phyloP scores from a whole-genome alignment of 495 filamentous ascomycete species.

The Aspergillus nanangensis region DNA sequence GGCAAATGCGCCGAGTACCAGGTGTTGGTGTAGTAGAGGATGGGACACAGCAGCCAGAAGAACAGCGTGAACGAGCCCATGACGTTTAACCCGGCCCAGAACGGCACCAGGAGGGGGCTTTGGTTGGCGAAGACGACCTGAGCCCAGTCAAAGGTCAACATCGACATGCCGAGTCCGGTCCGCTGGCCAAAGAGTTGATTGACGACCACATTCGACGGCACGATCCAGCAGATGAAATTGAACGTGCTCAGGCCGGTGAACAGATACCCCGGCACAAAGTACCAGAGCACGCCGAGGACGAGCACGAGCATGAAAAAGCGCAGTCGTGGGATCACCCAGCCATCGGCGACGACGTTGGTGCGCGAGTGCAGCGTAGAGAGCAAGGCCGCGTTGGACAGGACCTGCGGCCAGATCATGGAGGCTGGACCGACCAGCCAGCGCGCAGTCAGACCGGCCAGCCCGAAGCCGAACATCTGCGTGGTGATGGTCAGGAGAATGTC shows the following conservation, averaged over 20 bases:
- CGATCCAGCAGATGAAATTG: slow-evolving; percentile 88
- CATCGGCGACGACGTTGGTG: slow-evolving; percentile 73
- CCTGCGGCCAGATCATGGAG: slow-evolving; percentile 90
- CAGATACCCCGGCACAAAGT: slow-evolving; percentile 81
- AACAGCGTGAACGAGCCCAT: slow-evolving; percentile 78
- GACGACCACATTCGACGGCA: slow-evolving; percentile 63
- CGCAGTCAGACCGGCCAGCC: slow-evolving; percentile 59
- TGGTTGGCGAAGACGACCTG: slow-evolving; percentile 85
- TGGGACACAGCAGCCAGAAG: slow-evolving; percentile 84
- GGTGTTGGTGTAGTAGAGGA: slow-evolving; percentile 64
- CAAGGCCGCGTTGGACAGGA: slow-evolving; percentile 82
- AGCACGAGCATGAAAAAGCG: slow-evolving; percentile 79
- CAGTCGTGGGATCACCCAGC: slow-evolving; percentile 76
- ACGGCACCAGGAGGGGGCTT: slow-evolving; percentile 80
- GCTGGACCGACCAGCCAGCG: slow-evolving; percentile 65
- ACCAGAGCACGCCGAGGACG: slow-evolving; percentile 62
- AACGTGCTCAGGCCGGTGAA: slow-evolving; percentile 88
- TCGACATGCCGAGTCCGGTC: slow-evolving; percentile 72
- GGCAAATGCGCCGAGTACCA: slow-evolving; percentile 57
- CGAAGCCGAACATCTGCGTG: slow-evolving; percentile 70
- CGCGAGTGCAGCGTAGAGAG: slow-evolving; percentile 82
- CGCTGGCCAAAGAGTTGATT: slow-evolving; percentile 66
- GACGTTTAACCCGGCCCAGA: slow-evolving; percentile 89
- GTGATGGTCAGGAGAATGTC: slow-evolving; percentile 65
- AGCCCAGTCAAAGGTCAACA: slow-evolving; percentile 90